phyloP scores from a whole-genome alignment of 768 basidiomycete genomes.

The Boletus tomentosulus region DNA sequence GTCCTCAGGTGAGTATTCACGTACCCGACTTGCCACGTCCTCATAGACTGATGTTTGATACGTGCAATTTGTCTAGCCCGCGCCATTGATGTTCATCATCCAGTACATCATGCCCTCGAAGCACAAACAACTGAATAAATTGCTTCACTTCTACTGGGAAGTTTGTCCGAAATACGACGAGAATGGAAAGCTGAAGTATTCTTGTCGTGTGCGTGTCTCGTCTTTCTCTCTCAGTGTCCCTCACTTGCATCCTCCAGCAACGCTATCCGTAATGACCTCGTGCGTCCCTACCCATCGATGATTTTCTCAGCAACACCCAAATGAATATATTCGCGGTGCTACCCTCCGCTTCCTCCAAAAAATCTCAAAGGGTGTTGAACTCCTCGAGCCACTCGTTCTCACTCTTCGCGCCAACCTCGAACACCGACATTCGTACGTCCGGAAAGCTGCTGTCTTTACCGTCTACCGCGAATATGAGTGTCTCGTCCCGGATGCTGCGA shows the following conservation, averaged over 20 bases:
- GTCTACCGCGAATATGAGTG: constrained; percentile 94
- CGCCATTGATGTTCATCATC: constrained; percentile 95
- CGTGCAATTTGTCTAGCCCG: constrained; percentile 49
- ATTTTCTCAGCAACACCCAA: constrained; percentile 84
- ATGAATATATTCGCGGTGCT: constrained; percentile 99
- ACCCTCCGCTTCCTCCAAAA: constrained; percentile 96
- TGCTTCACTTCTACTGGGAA: constrained; percentile 95
- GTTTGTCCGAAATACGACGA: constrained; percentile 98
- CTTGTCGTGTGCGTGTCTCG: constrained; percentile 78
- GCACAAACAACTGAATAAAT: constrained; percentile 96
- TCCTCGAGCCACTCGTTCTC: constrained; percentile 93
- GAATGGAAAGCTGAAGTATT: constrained; percentile 95
- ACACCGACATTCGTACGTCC: constrained; percentile 95
- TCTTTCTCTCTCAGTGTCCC: constrained; percentile 1
- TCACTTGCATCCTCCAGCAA: constrained; percentile 50
- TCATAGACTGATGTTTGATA: not conserved
- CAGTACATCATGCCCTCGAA: constrained; percentile 95
- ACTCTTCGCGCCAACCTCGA: constrained; percentile 92
- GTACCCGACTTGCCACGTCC: not conserved
- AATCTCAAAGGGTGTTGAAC: constrained; percentile 86
- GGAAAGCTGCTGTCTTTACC: constrained; percentile 97
- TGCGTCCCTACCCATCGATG: constrained; percentile 36
- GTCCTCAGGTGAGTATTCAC: constrained; percentile 64
- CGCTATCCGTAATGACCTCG: constrained; percentile 95
- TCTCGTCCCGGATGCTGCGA: constrained; percentile 94